Percentiles rank a stretch among this genome's conserved stretches.
Conservation (phyloP, 202 grass and related monocot genomes). For the Hordeum pubiflorum region DNA sequence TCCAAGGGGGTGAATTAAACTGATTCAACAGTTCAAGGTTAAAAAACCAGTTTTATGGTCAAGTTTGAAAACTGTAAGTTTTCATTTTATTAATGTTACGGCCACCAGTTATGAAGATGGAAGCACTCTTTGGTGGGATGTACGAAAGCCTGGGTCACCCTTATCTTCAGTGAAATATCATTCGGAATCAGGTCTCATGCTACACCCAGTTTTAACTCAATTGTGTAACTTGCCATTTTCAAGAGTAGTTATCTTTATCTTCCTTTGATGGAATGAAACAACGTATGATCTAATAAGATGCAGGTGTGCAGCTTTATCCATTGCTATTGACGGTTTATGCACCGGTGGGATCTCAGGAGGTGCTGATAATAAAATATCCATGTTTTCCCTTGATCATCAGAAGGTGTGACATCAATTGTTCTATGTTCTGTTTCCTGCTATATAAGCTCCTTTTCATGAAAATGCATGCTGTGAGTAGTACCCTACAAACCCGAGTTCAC, state of each 20-base stretch:
- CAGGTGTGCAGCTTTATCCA: conserved; percentile 68
- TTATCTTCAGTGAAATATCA: conserved; percentile 70
- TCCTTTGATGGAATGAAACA: conserved; percentile 14
- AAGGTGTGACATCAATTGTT: conserved; percentile 37
- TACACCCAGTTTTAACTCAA: background rate
- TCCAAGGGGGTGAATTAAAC: background rate
- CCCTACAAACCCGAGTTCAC: background rate
- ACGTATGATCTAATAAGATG: conserved; percentile 30
- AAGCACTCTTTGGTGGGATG: conserved; percentile 95
- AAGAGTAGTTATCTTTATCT: background rate
- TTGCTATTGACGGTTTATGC: conserved; percentile 71
- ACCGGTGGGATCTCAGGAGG: conserved; percentile 83
- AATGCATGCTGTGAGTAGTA: background rate
- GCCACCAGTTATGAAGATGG: conserved; percentile 87
- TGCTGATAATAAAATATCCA: conserved; percentile 73
- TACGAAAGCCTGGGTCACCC: conserved; percentile 59
- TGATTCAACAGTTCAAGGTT: background rate
- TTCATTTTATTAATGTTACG: conserved; percentile 9
- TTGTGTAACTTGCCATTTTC: background rate
- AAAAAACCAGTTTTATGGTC: background rate
- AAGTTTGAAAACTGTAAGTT: background rate
- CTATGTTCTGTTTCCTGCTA: conserved; percentile 1
- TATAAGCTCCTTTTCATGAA: background rate
- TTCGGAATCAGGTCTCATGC: conserved; percentile 68
- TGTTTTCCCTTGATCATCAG: conserved; percentile 63